Percentiles rank a stretch among this genome's conserved stretches.
phyloP scores from a whole-genome alignment of 306 rosid species.

The Prunus mume region DNA sequence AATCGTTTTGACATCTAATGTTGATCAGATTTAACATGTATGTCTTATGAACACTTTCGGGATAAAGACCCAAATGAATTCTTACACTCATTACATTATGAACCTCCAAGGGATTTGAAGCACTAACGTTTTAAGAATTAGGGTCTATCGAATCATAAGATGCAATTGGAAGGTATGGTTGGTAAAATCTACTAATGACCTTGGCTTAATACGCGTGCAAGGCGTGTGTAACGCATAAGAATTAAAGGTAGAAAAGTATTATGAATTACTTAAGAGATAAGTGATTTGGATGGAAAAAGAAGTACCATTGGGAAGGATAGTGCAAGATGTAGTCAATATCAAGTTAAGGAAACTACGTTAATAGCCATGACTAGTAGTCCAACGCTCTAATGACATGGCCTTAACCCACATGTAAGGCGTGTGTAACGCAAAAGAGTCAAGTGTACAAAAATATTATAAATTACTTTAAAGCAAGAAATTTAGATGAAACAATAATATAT shows the following conservation, averaged over 20 bases:
- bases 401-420: background rate
- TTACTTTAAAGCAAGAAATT: background rate
- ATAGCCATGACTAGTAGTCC: background rate
- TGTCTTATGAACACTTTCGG: background rate
- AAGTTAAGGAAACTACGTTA: background rate
- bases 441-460: background rate
- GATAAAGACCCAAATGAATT: background rate
- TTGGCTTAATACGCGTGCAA: too few species aligned
- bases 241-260: too few species aligned
- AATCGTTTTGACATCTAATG: background rate
- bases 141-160: too few species aligned
- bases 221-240: too few species aligned
- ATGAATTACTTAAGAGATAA: too few species aligned
- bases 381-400: background rate
- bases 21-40: background rate
- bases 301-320: too few species aligned
- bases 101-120: too few species aligned
- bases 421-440: background rate
- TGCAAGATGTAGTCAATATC: background rate
- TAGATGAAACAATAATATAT: background rate
- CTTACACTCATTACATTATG: too few species aligned
- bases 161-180: too few species aligned
- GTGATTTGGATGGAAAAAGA: too few species aligned
- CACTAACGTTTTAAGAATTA: too few species aligned
- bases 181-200: too few species aligned